A percentile compares a stretch with the other conserved stretches of the same genome.
Evolutionary conservation across 2,329 filamentous ascomycete species (phyloP).

Genomic region (Pleomassaria siparia): DNA sequence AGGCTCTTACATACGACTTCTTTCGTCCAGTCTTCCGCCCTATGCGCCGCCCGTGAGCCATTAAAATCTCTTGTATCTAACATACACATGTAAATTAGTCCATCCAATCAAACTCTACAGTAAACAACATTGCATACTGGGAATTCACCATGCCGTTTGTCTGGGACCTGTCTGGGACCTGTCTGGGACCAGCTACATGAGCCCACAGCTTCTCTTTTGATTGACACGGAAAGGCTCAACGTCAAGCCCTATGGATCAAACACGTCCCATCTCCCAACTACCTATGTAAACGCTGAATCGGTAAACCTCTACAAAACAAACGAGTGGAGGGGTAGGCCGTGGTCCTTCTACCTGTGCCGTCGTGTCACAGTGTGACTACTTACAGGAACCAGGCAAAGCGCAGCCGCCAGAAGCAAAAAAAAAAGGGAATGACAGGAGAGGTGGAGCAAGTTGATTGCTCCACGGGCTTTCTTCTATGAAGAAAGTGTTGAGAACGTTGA

Average conservation of each 20-base stretch:
- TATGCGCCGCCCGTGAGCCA: too few species aligned
- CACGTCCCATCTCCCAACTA: background rate
- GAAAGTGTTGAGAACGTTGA: conserved; percentile 73
- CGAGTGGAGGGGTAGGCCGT: background rate
- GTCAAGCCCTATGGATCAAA: background rate
- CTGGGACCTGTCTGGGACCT: background rate
- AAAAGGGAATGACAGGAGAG: conserved; percentile 35
- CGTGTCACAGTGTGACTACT: background rate
- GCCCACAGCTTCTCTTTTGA: background rate
- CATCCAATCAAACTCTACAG: too few species aligned
- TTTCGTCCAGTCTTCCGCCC: too few species aligned
- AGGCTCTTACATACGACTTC: background rate
- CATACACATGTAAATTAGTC: too few species aligned
- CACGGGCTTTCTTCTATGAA: conserved; percentile 43
- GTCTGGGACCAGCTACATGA: conserved; percentile 1
- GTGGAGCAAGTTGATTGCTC: conserved; percentile 66
- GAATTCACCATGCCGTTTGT: too few species aligned
- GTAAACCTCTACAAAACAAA: background rate
- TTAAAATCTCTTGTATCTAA: too few species aligned
- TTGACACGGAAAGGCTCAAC: background rate
- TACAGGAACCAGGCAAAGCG: conserved; percentile 5
- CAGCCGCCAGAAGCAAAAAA: conserved; percentile 15
- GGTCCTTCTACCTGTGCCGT: too few species aligned
- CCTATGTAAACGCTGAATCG: background rate
- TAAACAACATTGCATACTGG: too few species aligned